Conservation (phyloP, 192 early-diverging fungal species). For the Irineochytrium annulatum region DNA sequence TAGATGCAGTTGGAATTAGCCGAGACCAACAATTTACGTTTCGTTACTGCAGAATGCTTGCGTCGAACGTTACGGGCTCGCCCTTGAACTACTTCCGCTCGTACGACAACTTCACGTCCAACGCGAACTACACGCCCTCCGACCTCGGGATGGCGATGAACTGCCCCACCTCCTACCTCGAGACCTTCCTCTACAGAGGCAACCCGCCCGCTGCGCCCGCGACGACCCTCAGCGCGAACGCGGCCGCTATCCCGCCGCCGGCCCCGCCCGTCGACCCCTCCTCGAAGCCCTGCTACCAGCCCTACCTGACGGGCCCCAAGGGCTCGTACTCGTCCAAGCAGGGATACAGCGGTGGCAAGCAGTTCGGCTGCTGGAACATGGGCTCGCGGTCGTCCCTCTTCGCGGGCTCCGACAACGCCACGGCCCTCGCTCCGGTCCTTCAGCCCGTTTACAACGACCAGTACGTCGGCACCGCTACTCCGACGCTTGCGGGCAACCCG, state of each 20-base stretch:
- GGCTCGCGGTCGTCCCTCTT: neutral
- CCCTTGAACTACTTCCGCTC: neutral
- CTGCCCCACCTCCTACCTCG: constrained; percentile 1
- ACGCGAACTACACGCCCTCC: neutral
- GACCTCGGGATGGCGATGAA: neutral
- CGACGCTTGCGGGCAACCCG: neutral
- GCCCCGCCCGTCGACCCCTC: neutral
- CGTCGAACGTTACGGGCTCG: neutral
- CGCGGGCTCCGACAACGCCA: neutral
- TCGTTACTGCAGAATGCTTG: neutral
- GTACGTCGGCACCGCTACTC: too few species aligned
- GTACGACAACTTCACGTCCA: neutral
- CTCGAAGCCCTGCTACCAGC: neutral
- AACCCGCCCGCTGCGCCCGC: neutral
- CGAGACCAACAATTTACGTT: too few species aligned
- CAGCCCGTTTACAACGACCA: constrained; percentile 1
- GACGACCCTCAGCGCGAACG: neutral
- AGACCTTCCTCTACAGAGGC: neutral
- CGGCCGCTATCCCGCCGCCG: neutral
- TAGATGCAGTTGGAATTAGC: neutral
- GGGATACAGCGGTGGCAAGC: neutral
- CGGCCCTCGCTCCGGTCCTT: neutral
- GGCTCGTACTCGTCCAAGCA: neutral
- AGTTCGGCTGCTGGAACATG: constrained; percentile 3
- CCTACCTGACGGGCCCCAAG: neutral